Conservation (phyloP, 129 eudicot species). For the Chrysanthemum makinoi region DNA sequence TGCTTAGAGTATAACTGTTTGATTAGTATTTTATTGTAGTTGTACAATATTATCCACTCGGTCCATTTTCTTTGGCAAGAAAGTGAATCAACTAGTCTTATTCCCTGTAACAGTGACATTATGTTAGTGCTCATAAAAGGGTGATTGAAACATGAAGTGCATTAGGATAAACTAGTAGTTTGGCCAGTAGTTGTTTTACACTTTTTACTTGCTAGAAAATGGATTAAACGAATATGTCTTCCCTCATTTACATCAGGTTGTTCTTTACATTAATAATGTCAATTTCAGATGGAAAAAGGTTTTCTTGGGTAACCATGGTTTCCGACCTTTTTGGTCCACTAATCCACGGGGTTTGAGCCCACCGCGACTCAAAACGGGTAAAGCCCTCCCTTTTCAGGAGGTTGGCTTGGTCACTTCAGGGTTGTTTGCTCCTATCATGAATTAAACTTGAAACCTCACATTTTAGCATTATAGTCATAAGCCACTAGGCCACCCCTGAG, state of each 20-base stretch:
- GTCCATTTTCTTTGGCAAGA: not conserved
- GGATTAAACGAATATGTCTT: not conserved
- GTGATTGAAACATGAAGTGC: not conserved
- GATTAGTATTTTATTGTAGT: slow-evolving; percentile 1
- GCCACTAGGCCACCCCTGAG: too few species aligned
- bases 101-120: not conserved
- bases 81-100: not conserved
- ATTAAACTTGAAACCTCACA: too few species aligned
- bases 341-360: too few species aligned
- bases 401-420: too few species aligned
- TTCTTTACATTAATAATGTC: not conserved
- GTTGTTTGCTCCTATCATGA: too few species aligned
- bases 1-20: not conserved
- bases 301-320: not conserved
- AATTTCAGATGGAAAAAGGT: not conserved
- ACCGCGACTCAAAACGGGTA: too few species aligned
- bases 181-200: not conserved
- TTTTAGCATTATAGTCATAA: too few species aligned
- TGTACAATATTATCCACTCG: not conserved
- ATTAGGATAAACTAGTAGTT: not conserved
- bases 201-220: slow-evolving; percentile 1
- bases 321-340: too few species aligned
- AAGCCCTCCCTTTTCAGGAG: too few species aligned
- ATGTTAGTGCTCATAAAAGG: not conserved
- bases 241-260: not conserved